Evolutionary conservation across 2,329 filamentous ascomycete species (phyloP).

Genomic region (Aplosporella prunicola): DNA sequence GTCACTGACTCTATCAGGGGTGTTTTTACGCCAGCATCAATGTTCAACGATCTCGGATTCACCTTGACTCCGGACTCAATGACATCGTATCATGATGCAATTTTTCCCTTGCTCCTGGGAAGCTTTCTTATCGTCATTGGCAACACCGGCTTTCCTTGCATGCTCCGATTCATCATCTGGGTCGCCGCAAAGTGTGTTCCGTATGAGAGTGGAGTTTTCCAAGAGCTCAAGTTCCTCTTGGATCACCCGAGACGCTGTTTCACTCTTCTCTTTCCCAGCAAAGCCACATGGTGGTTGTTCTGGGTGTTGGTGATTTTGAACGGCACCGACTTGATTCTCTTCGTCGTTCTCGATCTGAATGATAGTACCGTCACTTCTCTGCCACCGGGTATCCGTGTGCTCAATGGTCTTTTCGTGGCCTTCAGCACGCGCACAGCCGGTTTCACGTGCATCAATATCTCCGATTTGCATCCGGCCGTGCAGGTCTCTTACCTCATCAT

Average conservation of each 20-base stretch:
- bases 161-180: constrained; percentile 93
- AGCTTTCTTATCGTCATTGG: constrained; percentile 86
- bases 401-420: constrained; percentile 86
- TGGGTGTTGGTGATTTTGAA: constrained; percentile 76
- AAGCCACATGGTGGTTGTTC: constrained; percentile 93
- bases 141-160: constrained; percentile 90
- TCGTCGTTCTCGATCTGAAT: constrained; percentile 82
- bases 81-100: constrained; percentile 71
- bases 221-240: constrained; percentile 81
- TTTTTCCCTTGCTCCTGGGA: constrained; percentile 66
- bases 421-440: constrained; percentile 83
- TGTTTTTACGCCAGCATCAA: constrained; percentile 76
- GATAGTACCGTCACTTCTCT: constrained; percentile 58
- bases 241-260: constrained; percentile 96
- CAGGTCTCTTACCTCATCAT: constrained; percentile 93
- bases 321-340: constrained; percentile 76
- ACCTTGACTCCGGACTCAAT: constrained; percentile 91
- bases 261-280: constrained; percentile 81
- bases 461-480: constrained; percentile 75
- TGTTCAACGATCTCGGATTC: constrained; percentile 93
- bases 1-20: constrained; percentile 37
- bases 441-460: constrained; percentile 71
- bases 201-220: constrained; percentile 62
- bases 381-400: constrained; percentile 63
- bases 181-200: constrained; percentile 57